These are phyloP conservation scores for Lantana camara DNA, from an alignment of 257 asterid species.

Conservation along the genomic window DNA sequence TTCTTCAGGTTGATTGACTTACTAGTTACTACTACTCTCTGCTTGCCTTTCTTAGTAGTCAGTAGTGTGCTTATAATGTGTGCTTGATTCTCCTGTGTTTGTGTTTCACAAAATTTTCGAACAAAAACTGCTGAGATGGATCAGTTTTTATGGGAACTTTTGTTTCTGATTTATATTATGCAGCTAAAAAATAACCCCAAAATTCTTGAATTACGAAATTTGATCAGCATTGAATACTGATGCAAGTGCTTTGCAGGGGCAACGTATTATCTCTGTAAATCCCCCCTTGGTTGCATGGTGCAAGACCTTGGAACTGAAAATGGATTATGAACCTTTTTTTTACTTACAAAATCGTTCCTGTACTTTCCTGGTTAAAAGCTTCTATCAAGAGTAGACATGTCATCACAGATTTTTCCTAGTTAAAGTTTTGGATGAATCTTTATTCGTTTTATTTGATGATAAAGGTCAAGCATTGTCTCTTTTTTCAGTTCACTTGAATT, in stretches of 20 bases:
- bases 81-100: not conserved
- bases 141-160: not conserved
- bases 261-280: conserved; percentile 2
- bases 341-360: not conserved
- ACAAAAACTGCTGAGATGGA: not conserved
- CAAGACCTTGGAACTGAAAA: conserved; percentile 19
- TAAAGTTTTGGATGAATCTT: not conserved
- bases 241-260: conserved; percentile 21
- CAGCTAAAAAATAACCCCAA: not conserved
- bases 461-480: not conserved
- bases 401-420: not conserved
- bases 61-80: not conserved
- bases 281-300: conserved; percentile 20
- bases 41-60: not conserved
- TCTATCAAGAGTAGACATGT: not conserved
- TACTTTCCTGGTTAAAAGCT: not conserved
- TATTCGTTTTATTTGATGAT: not conserved
- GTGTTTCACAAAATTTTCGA: not conserved
- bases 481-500: not conserved
- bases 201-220: not conserved
- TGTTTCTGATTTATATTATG: conserved; percentile 5
- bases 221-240: conserved; percentile 8
- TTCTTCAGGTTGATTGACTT: conserved; percentile 6
- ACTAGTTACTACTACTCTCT: no score
- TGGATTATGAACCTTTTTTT: not conserved